These are phyloP conservation scores for Neurospora sp. DNA, from an alignment of 495 filamentous ascomycete genomes.

Conservation along the genomic window DNA sequence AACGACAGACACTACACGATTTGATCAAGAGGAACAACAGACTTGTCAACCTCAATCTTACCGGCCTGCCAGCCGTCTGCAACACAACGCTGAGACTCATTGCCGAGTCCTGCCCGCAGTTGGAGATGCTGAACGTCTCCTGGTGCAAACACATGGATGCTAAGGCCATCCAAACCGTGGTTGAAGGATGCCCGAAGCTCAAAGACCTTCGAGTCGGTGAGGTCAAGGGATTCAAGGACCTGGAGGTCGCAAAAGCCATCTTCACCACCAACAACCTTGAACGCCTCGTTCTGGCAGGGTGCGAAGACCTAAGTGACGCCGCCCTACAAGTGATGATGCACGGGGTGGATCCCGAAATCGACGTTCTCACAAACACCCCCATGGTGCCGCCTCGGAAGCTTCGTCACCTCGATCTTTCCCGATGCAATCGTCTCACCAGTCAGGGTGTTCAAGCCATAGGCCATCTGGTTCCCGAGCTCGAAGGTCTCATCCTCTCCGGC, in stretches of 20 bases:
- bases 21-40: conserved; percentile 69
- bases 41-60: conserved; percentile 74
- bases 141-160: conserved; percentile 85
- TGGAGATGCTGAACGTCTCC: conserved; percentile 77
- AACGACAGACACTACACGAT: conserved; percentile 61
- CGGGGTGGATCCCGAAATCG: conserved; percentile 62
- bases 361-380: conserved; percentile 64
- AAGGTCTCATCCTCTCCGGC: conserved; percentile 71
- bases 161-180: conserved; percentile 63
- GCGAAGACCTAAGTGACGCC: conserved; percentile 64
- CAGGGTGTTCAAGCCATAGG: conserved; percentile 56
- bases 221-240: conserved; percentile 64
- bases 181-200: conserved; percentile 61
- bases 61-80: conserved; percentile 66
- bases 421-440: conserved; percentile 65
- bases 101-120: conserved; percentile 65
- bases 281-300: conserved; percentile 65
- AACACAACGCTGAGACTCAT: conserved; percentile 85
- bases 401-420: conserved; percentile 74
- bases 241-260: conserved; percentile 56
- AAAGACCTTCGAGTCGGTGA: conserved; percentile 78
- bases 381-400: conserved; percentile 70
- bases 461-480: conserved; percentile 64
- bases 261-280: conserved; percentile 75
- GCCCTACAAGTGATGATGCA: conserved; percentile 61